Evolutionary conservation across 2,329 filamentous ascomycete species (phyloP).

Genomic region (Clonostachys rhizophaga): DNA sequence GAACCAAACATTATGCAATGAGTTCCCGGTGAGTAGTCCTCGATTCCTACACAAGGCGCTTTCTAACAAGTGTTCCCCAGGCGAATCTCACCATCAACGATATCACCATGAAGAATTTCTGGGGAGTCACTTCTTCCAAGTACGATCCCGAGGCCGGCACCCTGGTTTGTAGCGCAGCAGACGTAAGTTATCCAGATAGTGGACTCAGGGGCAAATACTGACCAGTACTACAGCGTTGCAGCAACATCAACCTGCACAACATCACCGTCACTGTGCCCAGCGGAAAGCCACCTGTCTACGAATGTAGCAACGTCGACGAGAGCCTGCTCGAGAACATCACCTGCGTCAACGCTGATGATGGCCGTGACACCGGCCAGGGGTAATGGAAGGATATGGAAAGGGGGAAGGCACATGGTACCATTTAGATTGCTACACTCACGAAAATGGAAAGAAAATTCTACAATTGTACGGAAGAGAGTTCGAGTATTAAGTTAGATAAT

Average conservation of each 20-base stretch:
- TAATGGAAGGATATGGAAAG: neutral
- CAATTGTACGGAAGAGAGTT: too few species aligned
- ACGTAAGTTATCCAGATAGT: constrained; percentile 11
- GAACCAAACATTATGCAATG: constrained; percentile 4
- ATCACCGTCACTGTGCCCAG: neutral
- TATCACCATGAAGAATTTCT: constrained; percentile 16
- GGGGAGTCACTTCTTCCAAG: constrained; percentile 17
- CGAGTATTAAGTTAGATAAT: too few species aligned
- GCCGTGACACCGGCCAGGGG: neutral
- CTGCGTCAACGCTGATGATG: neutral
- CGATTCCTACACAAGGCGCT: too few species aligned
- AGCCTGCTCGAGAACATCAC: neutral
- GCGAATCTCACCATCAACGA: constrained; percentile 16
- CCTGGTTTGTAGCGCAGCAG: constrained; percentile 18
- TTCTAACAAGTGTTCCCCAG: neutral
- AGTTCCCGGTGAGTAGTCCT: constrained; percentile 2
- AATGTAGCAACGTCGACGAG: neutral
- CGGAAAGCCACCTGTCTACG: neutral
- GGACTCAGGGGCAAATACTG: neutral
- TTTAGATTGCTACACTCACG: too few species aligned
- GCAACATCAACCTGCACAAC: constrained; percentile 1
- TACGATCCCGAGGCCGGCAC: constrained; percentile 18
- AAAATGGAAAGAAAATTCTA: too few species aligned
- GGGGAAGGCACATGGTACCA: too few species aligned
- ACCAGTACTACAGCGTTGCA: neutral